Percentiles rank a stretch among this genome's conserved stretches.
phyloP scores from a whole-genome alignment of 1,284 basidiomycete genomes.

The Leucoagaricus sp. region DNA sequence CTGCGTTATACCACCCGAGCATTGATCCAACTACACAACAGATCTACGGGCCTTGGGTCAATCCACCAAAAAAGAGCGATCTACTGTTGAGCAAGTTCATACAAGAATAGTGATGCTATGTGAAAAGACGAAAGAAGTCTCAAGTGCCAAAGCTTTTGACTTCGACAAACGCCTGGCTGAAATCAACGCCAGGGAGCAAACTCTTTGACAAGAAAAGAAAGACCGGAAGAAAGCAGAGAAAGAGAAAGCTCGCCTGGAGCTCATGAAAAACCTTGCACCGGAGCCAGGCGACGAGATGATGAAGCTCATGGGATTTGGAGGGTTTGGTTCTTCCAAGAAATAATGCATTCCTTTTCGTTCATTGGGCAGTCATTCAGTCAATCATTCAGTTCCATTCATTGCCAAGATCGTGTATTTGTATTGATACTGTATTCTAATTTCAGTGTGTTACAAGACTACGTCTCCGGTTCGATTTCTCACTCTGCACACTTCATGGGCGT shows the following conservation, averaged over 20 bases:
- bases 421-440: constrained; percentile 11
- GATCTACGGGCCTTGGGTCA: constrained; percentile 93
- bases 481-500: constrained; percentile 36
- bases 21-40: constrained; percentile 33
- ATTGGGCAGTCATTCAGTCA: constrained; percentile 2
- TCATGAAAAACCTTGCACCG: constrained; percentile 55
- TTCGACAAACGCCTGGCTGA: constrained; percentile 89
- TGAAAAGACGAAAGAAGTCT: constrained; percentile 79
- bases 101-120: constrained; percentile 87
- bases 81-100: constrained; percentile 90
- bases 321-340: constrained; percentile 85
- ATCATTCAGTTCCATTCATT: constrained; percentile 9
- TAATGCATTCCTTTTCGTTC: constrained; percentile 36
- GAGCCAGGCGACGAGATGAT: constrained; percentile 66
- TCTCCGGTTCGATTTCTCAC: constrained; percentile 22
- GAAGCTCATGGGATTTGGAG: constrained; percentile 90
- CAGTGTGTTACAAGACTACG: constrained; percentile 29
- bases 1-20: neutral
- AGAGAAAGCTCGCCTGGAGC: constrained; percentile 66
- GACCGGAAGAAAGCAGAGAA: constrained; percentile 71
- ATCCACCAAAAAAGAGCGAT: constrained; percentile 88
- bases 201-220: constrained; percentile 68
- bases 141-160: constrained; percentile 86
- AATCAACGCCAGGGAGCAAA: constrained; percentile 73
- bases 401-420: constrained; percentile 19